These are phyloP conservation scores for Rhododendron ferrugineum DNA, from an alignment of 148 eudicot species.

Conservation along the genomic window DNA sequence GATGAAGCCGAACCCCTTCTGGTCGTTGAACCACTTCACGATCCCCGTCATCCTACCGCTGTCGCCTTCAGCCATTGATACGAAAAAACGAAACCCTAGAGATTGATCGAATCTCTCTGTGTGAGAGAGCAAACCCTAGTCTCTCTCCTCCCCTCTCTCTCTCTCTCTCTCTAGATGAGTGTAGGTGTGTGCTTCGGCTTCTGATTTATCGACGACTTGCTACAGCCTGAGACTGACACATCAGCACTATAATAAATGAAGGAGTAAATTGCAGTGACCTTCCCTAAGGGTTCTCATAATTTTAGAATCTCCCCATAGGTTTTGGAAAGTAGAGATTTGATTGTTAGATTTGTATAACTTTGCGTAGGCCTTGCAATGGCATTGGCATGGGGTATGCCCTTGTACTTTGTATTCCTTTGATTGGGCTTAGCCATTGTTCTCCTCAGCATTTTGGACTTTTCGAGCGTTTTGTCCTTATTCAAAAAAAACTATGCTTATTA, in stretches of 20 bases:
- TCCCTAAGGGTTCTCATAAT: neutral
- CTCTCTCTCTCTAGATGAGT: neutral
- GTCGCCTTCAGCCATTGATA: constrained; percentile 23
- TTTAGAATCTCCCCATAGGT: neutral
- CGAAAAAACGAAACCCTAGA: neutral
- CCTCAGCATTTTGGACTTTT: no score
- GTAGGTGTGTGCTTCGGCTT: neutral
- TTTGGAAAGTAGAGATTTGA: neutral
- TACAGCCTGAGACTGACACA: neutral
- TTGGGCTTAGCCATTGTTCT: no score
- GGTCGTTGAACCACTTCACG: constrained; percentile 59
- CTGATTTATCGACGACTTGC: constrained; percentile 5
- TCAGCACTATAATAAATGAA: neutral
- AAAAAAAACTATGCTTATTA: no score
- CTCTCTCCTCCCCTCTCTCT: neutral
- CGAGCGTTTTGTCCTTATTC: no score
- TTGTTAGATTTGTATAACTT: no score
- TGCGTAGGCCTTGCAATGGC: no score
- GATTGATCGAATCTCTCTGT: neutral
- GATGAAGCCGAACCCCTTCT: constrained; percentile 54
- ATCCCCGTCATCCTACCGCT: constrained; percentile 25
- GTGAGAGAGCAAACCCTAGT: constrained; percentile 5
- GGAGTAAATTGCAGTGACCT: neutral
- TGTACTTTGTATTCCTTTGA: no score
- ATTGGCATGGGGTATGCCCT: no score